A percentile compares a stretch with the other conserved stretches of the same genome.
Conservation (phyloP, 2,329 filamentous ascomycete genomes). For the Fusarium sarcochroum region DNA sequence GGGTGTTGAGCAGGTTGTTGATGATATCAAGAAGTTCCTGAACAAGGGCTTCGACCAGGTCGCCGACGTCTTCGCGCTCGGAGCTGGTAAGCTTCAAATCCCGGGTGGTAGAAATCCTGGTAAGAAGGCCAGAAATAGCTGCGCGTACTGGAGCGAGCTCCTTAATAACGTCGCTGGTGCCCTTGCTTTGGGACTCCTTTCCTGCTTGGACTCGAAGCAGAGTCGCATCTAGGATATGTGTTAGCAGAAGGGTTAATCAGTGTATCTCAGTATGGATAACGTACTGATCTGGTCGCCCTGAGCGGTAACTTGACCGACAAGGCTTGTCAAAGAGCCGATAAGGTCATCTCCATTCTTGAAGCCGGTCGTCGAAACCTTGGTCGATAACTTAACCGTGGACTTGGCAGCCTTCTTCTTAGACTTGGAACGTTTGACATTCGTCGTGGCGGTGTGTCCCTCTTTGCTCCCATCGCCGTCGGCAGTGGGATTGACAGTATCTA, state of each 20-base stretch:
- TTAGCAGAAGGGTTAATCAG: background rate
- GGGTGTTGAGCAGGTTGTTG: background rate
- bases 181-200: background rate
- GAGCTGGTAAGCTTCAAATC: constrained; percentile 3
- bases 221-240: background rate
- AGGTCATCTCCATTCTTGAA: constrained; percentile 17
- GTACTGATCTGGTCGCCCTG: constrained; percentile 2
- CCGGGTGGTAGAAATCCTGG: constrained; percentile 7
- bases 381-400: background rate
- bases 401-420: background rate
- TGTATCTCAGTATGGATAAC: background rate
- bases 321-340: background rate
- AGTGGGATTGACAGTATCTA: background rate
- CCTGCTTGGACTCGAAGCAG: constrained; percentile 1
- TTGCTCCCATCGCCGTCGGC: background rate
- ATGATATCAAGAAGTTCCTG: background rate
- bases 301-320: background rate
- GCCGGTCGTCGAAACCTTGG: background rate
- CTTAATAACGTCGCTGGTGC: background rate
- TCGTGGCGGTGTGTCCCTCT: background rate
- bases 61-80: background rate
- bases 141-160: constrained; percentile 5
- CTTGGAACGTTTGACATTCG: background rate
- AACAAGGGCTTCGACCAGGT: background rate
- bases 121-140: background rate